Evolutionary conservation across 2,329 filamentous ascomycete genomes (phyloP).

Genomic region (Colletotrichum somersetense): DNA sequence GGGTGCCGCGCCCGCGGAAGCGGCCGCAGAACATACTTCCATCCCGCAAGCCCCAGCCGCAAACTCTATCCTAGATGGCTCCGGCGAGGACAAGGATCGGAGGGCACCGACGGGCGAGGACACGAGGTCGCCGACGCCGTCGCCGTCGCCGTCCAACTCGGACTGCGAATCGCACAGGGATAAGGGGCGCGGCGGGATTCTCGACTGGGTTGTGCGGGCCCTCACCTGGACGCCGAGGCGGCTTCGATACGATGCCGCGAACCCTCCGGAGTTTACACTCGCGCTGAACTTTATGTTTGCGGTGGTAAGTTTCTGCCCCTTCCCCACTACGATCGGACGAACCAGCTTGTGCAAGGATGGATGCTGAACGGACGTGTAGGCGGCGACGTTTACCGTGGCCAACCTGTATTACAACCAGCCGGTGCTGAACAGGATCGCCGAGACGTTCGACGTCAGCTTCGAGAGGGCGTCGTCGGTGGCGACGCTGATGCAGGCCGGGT

Average conservation of each 20-base stretch:
- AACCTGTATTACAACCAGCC: conserved; percentile 88
- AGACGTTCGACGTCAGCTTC: conserved; percentile 77
- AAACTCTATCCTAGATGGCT: conserved; percentile 10
- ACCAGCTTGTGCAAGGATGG: neutral
- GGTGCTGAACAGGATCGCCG: conserved; percentile 80
- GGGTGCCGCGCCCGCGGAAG: conserved; percentile 4
- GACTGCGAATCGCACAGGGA: conserved; percentile 19
- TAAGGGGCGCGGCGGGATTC: neutral
- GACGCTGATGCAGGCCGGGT: conserved; percentile 83
- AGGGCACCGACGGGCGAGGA: conserved; percentile 10
- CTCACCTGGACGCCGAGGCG: conserved; percentile 72
- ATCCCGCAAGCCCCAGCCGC: conserved; percentile 11
- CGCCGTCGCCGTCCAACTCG: conserved; percentile 14
- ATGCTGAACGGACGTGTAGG: conserved; percentile 49
- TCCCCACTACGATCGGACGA: neutral
- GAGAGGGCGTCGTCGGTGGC: conserved; percentile 76
- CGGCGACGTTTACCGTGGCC: conserved; percentile 77
- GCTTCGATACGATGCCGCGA: conserved; percentile 76
- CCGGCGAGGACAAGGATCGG: neutral
- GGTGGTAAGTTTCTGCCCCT: conserved; percentile 58
- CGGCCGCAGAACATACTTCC: conserved; percentile 1
- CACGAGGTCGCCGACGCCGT: conserved; percentile 9
- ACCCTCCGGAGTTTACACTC: conserved; percentile 77
- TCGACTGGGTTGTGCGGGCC: conserved; percentile 10
- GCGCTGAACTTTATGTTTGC: conserved; percentile 78